These are phyloP conservation scores for Pseudocercospora ulei DNA, from an alignment of 2,329 filamentous ascomycete genomes.

Conservation along the genomic window DNA sequence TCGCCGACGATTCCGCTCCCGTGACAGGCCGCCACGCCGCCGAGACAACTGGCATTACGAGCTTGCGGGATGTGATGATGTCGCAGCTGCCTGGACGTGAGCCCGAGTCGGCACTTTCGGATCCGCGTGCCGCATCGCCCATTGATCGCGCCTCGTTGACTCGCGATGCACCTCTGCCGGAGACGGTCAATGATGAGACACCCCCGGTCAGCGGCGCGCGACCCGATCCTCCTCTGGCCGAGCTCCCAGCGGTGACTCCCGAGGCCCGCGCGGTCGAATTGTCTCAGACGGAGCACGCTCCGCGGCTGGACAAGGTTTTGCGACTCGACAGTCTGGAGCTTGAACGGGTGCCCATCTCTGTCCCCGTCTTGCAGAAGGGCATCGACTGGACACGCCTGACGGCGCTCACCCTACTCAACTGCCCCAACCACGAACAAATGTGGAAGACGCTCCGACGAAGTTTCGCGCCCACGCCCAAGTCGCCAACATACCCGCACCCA, in stretches of 20 bases:
- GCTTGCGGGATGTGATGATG: constrained; percentile 16
- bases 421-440: constrained; percentile 60
- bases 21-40: constrained; percentile 1
- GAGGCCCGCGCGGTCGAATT: constrained; percentile 14
- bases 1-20: not conserved
- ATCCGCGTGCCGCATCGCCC: constrained; percentile 3
- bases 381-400: constrained; percentile 67
- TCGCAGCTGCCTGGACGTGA: constrained; percentile 9
- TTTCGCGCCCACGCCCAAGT: constrained; percentile 36
- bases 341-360: constrained; percentile 63
- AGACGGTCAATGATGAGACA: not conserved
- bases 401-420: constrained; percentile 63
- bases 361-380: constrained; percentile 57
- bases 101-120: constrained; percentile 11
- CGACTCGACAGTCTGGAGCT: constrained; percentile 63
- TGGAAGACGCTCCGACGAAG: constrained; percentile 61
- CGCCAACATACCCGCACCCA: constrained; percentile 35
- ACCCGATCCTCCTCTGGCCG: not conserved
- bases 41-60: constrained; percentile 15
- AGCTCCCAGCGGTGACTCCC: not conserved
- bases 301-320: constrained; percentile 49
- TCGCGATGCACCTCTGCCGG: not conserved
- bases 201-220: constrained; percentile 2
- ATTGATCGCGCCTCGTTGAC: not conserved
- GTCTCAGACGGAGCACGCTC: constrained; percentile 25